These are phyloP conservation scores for Amanita rubescens DNA, from an alignment of 768 basidiomycete species.

Conservation along the genomic window DNA sequence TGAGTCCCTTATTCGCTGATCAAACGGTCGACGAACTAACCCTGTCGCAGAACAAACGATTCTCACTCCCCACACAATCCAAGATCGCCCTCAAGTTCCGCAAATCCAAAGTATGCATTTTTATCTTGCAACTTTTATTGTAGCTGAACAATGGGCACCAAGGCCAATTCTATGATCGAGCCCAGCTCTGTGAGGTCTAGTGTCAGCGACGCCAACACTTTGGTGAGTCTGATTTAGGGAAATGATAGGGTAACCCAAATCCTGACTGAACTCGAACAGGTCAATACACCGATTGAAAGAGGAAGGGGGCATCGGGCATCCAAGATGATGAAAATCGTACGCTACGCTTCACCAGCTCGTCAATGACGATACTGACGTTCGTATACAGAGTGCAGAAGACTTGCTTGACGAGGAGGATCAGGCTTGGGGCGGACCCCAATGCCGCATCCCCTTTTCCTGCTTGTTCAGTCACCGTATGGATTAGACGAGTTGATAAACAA, in stretches of 20 bases:
- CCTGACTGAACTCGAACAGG: not conserved
- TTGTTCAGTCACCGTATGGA: not conserved
- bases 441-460: not conserved
- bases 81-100: not conserved
- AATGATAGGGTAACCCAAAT: not conserved
- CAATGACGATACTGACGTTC: too few relatives aligned
- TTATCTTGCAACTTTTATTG: not conserved
- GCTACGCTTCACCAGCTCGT: too few relatives aligned
- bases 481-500: too few relatives aligned
- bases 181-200: not conserved
- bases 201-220: not conserved
- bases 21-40: not conserved
- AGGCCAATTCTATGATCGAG: not conserved
- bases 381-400: conserved; percentile 1
- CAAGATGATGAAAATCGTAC: too few relatives aligned
- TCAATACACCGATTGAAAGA: not conserved
- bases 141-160: not conserved
- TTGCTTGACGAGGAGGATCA: conserved; percentile 1
- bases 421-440: conserved; percentile 1
- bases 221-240: not conserved
- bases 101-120: not conserved
- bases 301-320: too few relatives aligned
- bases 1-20: not conserved
- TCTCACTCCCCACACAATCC: not conserved
- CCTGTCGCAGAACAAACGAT: not conserved